These are phyloP conservation scores for Coprinopsis marcescibilis DNA, from an alignment of 768 basidiomycete species.

Conservation along the genomic window DNA sequence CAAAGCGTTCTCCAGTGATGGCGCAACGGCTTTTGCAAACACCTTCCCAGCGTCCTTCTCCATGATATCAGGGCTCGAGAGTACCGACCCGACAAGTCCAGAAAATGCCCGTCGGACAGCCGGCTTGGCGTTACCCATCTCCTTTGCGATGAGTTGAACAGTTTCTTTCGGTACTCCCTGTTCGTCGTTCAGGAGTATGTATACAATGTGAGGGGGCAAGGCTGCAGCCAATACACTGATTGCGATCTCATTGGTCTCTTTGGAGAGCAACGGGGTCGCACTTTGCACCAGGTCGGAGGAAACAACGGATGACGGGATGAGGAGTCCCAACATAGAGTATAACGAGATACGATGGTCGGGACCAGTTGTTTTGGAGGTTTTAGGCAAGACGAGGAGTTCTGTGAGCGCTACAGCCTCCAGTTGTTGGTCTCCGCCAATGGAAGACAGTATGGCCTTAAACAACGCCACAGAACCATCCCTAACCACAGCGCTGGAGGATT, in stretches of 20 bases:
- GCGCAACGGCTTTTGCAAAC: conserved; percentile 51
- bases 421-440: conserved; percentile 1
- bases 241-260: conserved; percentile 76
- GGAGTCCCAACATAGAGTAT: conserved; percentile 65
- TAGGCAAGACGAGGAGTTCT: conserved; percentile 71
- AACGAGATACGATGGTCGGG: conserved; percentile 80
- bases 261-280: conserved; percentile 41
- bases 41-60: conserved; percentile 36
- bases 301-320: conserved; percentile 40
- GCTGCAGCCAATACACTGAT: conserved; percentile 47
- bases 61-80: conserved; percentile 39
- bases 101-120: conserved; percentile 55
- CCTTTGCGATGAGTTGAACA: conserved; percentile 53
- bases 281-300: conserved; percentile 42
- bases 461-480: conserved; percentile 52
- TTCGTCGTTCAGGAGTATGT: conserved; percentile 42
- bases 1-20: conserved; percentile 63
- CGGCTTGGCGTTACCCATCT: conserved; percentile 66
- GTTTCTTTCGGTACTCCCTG: conserved; percentile 35
- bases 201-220: conserved; percentile 54
- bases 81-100: conserved; percentile 51
- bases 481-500: conserved; percentile 63
- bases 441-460: conserved; percentile 42
- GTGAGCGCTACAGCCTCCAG: conserved; percentile 33
- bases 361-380: conserved; percentile 79